A percentile compares a stretch with the other conserved stretches of the same genome.
Evolutionary conservation across 2,329 filamentous ascomycete species (phyloP).

Genomic region (Xylariaceae sp.): DNA sequence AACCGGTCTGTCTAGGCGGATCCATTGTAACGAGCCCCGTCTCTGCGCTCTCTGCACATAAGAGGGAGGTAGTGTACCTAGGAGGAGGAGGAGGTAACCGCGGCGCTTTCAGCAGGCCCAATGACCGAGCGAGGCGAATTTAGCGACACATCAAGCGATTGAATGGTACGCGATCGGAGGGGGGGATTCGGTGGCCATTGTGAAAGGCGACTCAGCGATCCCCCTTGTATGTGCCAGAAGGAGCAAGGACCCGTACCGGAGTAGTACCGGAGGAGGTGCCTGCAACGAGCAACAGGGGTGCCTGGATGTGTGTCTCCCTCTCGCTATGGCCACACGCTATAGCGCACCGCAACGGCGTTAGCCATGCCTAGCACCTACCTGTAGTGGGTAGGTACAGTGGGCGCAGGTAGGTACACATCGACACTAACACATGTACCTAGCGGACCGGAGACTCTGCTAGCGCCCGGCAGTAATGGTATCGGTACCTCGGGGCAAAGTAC

Average conservation of each 20-base stretch:
- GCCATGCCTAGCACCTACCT: not conserved
- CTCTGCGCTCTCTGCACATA: conserved; percentile 5
- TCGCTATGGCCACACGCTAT: not conserved
- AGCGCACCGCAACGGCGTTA: not conserved
- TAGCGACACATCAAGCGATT: conserved; percentile 13
- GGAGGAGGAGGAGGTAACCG: conserved; percentile 1
- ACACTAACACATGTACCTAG: not conserved
- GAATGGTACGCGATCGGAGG: conserved; percentile 13
- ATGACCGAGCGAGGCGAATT: conserved; percentile 11
- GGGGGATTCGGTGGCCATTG: conserved; percentile 18
- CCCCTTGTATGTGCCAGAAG: conserved; percentile 16
- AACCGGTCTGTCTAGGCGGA: conserved; percentile 14
- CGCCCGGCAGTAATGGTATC: not conserved
- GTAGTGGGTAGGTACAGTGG: not conserved
- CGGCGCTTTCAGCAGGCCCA: conserved; percentile 13
- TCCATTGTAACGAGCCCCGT: conserved; percentile 13
- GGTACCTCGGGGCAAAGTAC: not conserved
- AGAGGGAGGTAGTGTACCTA: not conserved
- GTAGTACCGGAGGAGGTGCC: conserved; percentile 8
- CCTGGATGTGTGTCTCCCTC: too few species aligned
- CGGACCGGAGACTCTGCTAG: conserved; percentile 5
- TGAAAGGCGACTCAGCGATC: conserved; percentile 23
- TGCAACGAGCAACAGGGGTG: conserved; percentile 4
- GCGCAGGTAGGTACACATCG: not conserved
- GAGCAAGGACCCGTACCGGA: conserved; percentile 16